phyloP scores from a whole-genome alignment of 768 basidiomycete genomes.

The Rickenella mellea region DNA sequence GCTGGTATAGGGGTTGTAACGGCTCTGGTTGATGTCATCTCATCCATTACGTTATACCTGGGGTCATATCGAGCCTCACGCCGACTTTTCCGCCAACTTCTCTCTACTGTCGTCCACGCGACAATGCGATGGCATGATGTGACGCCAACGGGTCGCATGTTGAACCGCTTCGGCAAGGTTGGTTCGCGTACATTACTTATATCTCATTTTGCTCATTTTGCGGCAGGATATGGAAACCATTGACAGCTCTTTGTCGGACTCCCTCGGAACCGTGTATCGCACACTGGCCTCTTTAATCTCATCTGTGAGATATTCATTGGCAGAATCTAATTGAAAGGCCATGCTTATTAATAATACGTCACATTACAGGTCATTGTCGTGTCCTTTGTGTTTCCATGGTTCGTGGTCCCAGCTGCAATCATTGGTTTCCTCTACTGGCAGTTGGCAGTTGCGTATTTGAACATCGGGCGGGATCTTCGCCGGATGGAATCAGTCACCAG shows the following conservation, averaged over 20 bases:
- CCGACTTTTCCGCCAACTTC: constrained; percentile 36
- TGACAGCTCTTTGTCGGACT: constrained; percentile 58
- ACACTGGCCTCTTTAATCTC: constrained; percentile 72
- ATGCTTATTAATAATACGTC: too few species aligned
- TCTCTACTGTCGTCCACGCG: constrained; percentile 65
- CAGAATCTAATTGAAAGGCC: too few species aligned
- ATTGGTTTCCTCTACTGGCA: constrained; percentile 68
- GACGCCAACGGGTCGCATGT: constrained; percentile 72
- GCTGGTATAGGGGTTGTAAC: constrained; percentile 46
- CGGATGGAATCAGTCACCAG: constrained; percentile 87
- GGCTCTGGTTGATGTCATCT: constrained; percentile 36
- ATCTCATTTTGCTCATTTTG: too few species aligned
- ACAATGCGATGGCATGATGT: constrained; percentile 83
- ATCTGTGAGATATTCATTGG: too few species aligned
- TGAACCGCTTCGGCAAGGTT: constrained; percentile 81
- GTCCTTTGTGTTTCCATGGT: constrained; percentile 62
- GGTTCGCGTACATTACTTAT: too few species aligned
- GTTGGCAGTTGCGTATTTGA: constrained; percentile 63
- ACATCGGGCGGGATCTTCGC: constrained; percentile 75
- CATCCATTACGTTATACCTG: constrained; percentile 48
- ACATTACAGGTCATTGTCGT: constrained; percentile 62
- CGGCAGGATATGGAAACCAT: constrained; percentile 90
- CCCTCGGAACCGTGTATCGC: constrained; percentile 67
- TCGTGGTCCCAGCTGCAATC: constrained; percentile 69
- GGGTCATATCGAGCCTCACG: constrained; percentile 40